Conservation (phyloP, 176 grass and related monocot genomes). For the Aechmea fasciata region DNA sequence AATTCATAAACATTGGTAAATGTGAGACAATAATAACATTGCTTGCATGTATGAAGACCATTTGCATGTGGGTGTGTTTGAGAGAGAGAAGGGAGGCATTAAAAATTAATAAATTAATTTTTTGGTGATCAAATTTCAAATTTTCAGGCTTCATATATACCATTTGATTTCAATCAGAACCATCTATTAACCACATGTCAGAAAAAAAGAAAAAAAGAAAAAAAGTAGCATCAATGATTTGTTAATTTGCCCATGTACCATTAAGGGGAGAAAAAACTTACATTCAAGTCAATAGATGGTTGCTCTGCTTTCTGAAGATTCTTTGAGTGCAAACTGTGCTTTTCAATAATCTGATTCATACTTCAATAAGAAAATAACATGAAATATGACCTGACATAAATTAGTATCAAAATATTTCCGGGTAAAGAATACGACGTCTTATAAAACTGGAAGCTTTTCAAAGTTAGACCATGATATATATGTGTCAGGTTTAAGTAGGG, state of each 20-base stretch:
- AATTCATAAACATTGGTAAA: too few species aligned
- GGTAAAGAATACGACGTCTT: background rate
- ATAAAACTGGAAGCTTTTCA: background rate
- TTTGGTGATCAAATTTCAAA: too few species aligned
- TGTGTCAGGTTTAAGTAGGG: background rate
- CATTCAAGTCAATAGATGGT: constrained; percentile 32
- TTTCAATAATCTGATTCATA: constrained; percentile 71
- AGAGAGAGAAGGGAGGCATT: too few species aligned
- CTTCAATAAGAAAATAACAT: constrained; percentile 23
- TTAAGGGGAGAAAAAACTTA: constrained; percentile 18
- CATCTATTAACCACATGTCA: too few species aligned
- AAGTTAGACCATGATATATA: background rate
- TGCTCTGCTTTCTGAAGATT: constrained; percentile 37
- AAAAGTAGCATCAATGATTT: too few species aligned
- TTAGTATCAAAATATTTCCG: background rate
- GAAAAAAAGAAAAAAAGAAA: too few species aligned
- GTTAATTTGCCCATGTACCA: too few species aligned
- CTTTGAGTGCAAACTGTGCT: constrained; percentile 39
- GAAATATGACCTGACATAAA: background rate
- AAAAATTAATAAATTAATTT: too few species aligned
- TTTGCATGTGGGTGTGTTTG: too few species aligned
- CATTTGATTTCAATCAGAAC: too few species aligned
- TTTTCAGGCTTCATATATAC: too few species aligned
- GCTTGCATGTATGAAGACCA: background rate
- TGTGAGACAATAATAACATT: too few species aligned